Evolutionary conservation across 768 basidiomycete species (phyloP), one percentile per base, ranked within the genome.

Genomic region (Russula sp.): DNA sequence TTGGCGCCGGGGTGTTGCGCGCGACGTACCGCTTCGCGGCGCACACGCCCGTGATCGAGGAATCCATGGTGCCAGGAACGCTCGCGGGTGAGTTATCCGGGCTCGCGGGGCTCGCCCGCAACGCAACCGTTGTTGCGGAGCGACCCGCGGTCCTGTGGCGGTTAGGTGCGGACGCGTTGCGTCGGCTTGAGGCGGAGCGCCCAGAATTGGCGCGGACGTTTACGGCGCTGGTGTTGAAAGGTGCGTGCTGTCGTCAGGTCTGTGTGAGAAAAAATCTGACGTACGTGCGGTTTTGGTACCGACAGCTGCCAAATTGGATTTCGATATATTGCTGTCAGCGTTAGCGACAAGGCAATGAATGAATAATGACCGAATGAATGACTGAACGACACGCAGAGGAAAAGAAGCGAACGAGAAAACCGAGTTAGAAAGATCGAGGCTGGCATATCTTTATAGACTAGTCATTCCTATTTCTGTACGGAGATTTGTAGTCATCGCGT

Each of bases 1-100:
- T 99, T 67, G 88, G 97, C 68, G 82, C 86, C 0, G 96, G 96
- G 8, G 83, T 93, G 37, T 78, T 99, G 37, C 80, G 90, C 10
- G 96, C 95, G 0, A 81, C 81, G 20, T 98, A 98, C 74, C 62
- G 54, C 50, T 95, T 94, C 71, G 84, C 84, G 2, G 84, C 84
- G 54, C 83, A 89, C 66, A 76, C 82, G 6, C 81, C 82, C 31
- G 72, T 75, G 6, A 84, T 93, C 54, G 87, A 90, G 70, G 94
- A 96, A 75, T 91, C 89, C 2, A 96, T 96, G 94, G 91, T 95
- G 0, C 85, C 92, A 4, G 95, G 94, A 2, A 93, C 94, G 0
- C 76, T 98, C 2, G 92, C 95, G 10, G 96, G 96, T 0, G 96
- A 98, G 74, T 73, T 99, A 57, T 87, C 91, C 0, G 90, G 89